These are phyloP conservation scores for Xylariales sp. DNA, from an alignment of 2,329 filamentous ascomycete species.

Conservation along the genomic window DNA sequence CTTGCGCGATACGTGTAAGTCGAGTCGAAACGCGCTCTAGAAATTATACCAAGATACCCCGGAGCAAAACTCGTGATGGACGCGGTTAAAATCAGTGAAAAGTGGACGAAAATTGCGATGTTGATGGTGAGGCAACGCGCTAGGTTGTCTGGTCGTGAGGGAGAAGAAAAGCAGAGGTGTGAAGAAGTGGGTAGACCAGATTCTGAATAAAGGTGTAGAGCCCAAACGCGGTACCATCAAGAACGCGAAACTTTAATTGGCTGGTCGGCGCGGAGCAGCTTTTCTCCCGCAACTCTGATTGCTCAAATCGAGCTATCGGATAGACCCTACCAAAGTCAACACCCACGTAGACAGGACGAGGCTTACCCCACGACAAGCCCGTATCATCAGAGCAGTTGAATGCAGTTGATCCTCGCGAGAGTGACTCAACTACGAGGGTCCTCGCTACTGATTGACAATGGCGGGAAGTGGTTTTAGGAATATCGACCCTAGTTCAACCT, in stretches of 20 bases:
- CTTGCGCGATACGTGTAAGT: slow-evolving; percentile 39
- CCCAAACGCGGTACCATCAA: background rate
- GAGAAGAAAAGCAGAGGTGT: background rate
- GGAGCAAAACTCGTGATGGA: background rate
- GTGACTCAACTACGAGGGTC: background rate
- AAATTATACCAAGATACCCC: too few species aligned
- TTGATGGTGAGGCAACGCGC: slow-evolving; percentile 2
- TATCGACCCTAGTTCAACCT: too few species aligned
- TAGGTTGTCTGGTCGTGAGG: slow-evolving; percentile 1
- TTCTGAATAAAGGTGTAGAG: slow-evolving; percentile 5
- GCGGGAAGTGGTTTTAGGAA: too few species aligned
- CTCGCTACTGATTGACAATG: background rate
- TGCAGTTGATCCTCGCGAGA: background rate
- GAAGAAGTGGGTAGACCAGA: background rate
- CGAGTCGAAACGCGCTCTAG: slow-evolving; percentile 9
- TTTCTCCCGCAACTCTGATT: slow-evolving; percentile 2
- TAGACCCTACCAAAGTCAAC: background rate
- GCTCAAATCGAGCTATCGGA: slow-evolving; percentile 3
- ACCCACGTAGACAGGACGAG: background rate
- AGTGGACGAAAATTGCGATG: background rate
- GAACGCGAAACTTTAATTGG: slow-evolving; percentile 5
- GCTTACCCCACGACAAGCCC: background rate
- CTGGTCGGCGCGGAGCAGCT: slow-evolving; percentile 3
- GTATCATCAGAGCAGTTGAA: background rate
- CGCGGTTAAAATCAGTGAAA: background rate